Evolutionary conservation across 2,329 filamentous ascomycete species (phyloP).

Genomic region (Aspergillus quadricinctus): DNA sequence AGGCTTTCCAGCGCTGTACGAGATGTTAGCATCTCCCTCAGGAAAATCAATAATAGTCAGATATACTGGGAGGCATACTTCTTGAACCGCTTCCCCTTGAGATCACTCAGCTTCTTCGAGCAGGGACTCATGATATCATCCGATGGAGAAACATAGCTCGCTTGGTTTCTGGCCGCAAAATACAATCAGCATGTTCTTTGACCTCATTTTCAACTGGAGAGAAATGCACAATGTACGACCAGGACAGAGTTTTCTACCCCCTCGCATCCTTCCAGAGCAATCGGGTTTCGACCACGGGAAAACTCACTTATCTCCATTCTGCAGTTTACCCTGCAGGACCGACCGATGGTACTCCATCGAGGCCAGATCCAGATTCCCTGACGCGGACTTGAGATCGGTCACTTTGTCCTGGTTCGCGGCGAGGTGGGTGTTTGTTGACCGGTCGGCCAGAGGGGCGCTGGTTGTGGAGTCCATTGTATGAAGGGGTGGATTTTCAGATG

Average conservation of each 20-base stretch:
- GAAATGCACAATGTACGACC: neutral
- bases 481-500: neutral
- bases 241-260: slow-evolving; percentile 2
- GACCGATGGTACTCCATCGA: slow-evolving; percentile 44
- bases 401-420: slow-evolving; percentile 15
- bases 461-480: slow-evolving; percentile 31
- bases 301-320: slow-evolving; percentile 36
- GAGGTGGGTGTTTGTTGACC: slow-evolving; percentile 41
- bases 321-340: slow-evolving; percentile 38
- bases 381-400: slow-evolving; percentile 30
- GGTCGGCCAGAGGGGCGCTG: slow-evolving; percentile 35
- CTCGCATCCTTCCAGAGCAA: neutral
- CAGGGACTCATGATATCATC: slow-evolving; percentile 49
- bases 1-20: slow-evolving; percentile 35
- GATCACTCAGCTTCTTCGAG: slow-evolving; percentile 46
- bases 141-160: slow-evolving; percentile 45
- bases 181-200: neutral
- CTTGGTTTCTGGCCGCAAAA: slow-evolving; percentile 19
- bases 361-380: slow-evolving; percentile 24
- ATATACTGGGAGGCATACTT: slow-evolving; percentile 29
- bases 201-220: too few relatives aligned
- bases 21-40: slow-evolving; percentile 3
- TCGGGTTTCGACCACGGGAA: neutral
- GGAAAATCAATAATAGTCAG: neutral
- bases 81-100: slow-evolving; percentile 48